Evolutionary conservation across 192 early-diverging fungal species (phyloP).

Genomic region (Umbelopsis sp.): DNA sequence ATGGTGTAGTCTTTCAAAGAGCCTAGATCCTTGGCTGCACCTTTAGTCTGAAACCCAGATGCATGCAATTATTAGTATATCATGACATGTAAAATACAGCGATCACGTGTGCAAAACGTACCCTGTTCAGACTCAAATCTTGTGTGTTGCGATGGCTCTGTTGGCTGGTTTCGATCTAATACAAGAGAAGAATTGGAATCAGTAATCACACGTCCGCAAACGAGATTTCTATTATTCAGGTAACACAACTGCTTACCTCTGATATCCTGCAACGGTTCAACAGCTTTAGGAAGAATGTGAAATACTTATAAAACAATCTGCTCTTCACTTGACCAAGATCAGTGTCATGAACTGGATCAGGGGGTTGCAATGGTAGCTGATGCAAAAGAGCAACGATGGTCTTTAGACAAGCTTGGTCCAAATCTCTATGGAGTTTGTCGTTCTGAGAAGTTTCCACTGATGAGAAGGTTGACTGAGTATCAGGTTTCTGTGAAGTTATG

Average conservation of each 20-base stretch:
- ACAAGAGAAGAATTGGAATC: not conserved
- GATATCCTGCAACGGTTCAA: conserved; percentile 64
- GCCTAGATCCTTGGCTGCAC: conserved; percentile 60
- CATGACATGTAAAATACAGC: too few relatives aligned
- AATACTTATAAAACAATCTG: conserved; percentile 70
- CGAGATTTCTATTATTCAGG: too few relatives aligned
- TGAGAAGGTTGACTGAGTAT: conserved; percentile 22
- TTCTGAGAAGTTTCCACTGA: conserved; percentile 47
- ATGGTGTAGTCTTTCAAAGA: conserved; percentile 86
- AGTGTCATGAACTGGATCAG: conserved; percentile 57
- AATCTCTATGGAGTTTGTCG: conserved; percentile 69
- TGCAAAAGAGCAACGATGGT: conserved; percentile 70
- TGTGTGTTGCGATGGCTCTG: conserved; percentile 11
- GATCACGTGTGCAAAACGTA: not conserved
- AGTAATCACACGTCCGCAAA: not conserved
- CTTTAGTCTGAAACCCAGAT: conserved; percentile 46
- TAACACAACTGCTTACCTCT: conserved; percentile 41
- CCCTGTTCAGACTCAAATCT: conserved; percentile 1
- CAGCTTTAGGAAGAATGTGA: conserved; percentile 77
- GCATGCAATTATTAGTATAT: not conserved
- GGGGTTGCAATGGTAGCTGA: conserved; percentile 72
- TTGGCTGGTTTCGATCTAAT: conserved; percentile 6
- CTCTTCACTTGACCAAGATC: conserved; percentile 65
- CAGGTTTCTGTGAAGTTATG: conserved; percentile 21
- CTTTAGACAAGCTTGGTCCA: conserved; percentile 79